phyloP scores from a whole-genome alignment of 106 monocot species.

The Posidonia australis region DNA sequence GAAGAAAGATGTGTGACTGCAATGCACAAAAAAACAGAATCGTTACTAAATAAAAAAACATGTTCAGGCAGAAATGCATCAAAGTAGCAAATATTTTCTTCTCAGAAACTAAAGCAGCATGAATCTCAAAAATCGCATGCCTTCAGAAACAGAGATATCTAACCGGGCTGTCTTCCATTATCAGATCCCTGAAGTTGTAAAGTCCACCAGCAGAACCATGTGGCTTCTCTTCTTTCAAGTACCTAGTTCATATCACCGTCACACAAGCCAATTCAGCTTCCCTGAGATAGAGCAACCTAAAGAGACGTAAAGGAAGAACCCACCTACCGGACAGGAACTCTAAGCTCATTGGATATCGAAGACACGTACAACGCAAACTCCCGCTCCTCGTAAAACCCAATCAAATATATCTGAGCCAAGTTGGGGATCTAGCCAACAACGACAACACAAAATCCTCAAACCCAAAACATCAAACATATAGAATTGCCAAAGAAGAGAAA shows the following conservation, averaged over 20 bases:
- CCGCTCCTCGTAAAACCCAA: slow-evolving; percentile 96
- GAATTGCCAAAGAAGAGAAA: neutral
- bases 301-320: neutral
- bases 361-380: slow-evolving; percentile 87
- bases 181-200: slow-evolving; percentile 72
- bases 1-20: slow-evolving; percentile 91
- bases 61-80: too few species aligned
- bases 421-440: slow-evolving; percentile 57
- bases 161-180: slow-evolving; percentile 91
- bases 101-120: neutral
- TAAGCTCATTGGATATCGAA: slow-evolving; percentile 86
- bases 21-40: slow-evolving; percentile 4
- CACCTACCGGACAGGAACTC: slow-evolving; percentile 73
- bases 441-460: neutral
- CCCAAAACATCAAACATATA: neutral
- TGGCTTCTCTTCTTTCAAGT: slow-evolving; percentile 91
- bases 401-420: slow-evolving; percentile 69
- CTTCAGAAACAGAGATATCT: neutral
- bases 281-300: neutral
- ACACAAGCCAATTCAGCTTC: neutral
- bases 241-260: slow-evolving; percentile 21
- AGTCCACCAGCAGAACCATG: slow-evolving; percentile 92
- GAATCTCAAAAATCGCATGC: neutral
- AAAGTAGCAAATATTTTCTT: neutral
- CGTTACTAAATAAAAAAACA: neutral